phyloP scores from a whole-genome alignment of 495 filamentous ascomycete species.

The Lindgomyces ingoldianus region DNA sequence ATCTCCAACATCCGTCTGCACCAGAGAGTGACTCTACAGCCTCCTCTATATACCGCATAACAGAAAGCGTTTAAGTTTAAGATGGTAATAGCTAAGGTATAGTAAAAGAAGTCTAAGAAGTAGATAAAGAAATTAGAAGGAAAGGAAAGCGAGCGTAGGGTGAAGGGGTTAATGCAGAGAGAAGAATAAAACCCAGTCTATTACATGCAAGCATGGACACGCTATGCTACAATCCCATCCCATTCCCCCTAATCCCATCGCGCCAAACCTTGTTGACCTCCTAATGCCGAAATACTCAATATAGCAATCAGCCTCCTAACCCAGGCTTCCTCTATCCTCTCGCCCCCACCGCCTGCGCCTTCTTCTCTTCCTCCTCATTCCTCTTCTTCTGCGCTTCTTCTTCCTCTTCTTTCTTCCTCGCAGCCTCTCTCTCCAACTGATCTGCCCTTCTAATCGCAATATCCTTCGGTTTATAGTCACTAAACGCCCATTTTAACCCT shows the following conservation, averaged over 20 bases:
- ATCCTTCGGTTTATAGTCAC: constrained; percentile 90
- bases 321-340: too few species aligned
- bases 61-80: too few species aligned
- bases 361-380: constrained; percentile 30
- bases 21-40: too few species aligned
- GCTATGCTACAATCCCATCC: not conserved
- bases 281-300: not conserved
- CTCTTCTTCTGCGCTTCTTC: constrained; percentile 31
- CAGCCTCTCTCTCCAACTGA: constrained; percentile 76
- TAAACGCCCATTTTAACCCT: constrained; percentile 80
- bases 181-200: not conserved
- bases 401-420: constrained; percentile 63
- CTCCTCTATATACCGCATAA: too few species aligned
- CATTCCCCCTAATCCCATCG: not conserved
- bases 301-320: too few species aligned
- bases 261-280: not conserved
- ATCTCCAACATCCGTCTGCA: too few species aligned
- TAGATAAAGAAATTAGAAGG: too few species aligned
- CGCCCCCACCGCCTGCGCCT: constrained; percentile 8
- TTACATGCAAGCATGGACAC: not conserved
- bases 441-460: constrained; percentile 85
- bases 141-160: too few species aligned
- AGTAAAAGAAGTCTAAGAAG: too few species aligned
- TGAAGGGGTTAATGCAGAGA: too few species aligned
- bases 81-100: too few species aligned